These are phyloP conservation scores for Fusarium protoensiforme DNA, from an alignment of 2,329 filamentous ascomycete species.

Conservation along the genomic window DNA sequence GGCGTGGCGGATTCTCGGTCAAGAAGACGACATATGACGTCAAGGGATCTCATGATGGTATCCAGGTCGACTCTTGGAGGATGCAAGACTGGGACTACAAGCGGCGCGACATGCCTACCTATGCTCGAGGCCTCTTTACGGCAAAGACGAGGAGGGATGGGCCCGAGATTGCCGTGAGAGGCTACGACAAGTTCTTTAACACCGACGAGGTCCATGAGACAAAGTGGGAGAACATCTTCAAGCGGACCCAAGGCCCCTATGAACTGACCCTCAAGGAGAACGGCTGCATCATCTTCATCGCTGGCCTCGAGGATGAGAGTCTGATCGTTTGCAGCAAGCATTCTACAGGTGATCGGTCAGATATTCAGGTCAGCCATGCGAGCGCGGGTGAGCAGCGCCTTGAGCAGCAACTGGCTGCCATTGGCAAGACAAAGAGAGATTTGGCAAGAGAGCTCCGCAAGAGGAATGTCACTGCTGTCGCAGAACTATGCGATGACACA, in stretches of 20 bases:
- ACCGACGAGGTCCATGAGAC: conserved; percentile 84
- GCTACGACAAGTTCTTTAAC: conserved; percentile 99
- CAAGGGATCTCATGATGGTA: conserved; percentile 67
- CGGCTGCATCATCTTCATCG: conserved; percentile 98
- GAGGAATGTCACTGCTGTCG: conserved; percentile 93
- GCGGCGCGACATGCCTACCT: conserved; percentile 83
- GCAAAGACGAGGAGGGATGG: conserved; percentile 71
- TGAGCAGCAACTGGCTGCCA: conserved; percentile 78
- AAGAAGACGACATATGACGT: conserved; percentile 85
- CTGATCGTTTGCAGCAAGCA: conserved; percentile 99
- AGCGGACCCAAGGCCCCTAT: conserved; percentile 85
- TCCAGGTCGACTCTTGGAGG: conserved; percentile 89
- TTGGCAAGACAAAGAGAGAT: conserved; percentile 83
- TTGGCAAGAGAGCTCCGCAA: conserved; percentile 79
- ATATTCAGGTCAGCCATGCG: conserved; percentile 82
- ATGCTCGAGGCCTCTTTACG: conserved; percentile 95
- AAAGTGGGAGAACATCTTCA: conserved; percentile 82
- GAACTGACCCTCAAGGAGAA: conserved; percentile 98
- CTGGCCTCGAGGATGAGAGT: conserved; percentile 88
- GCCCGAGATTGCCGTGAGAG: conserved; percentile 84
- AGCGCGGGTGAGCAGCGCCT: conserved; percentile 84
- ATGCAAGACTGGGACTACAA: conserved; percentile 98
- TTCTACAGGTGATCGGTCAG: conserved; percentile 84
- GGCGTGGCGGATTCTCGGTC: conserved; percentile 73
- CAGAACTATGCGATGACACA: conserved; percentile 93